A percentile compares a stretch with the other conserved stretches of the same genome.
These are phyloP conservation scores for Alternaria sp. DNA, from an alignment of 2,329 filamentous ascomycete genomes.

Conservation along the genomic window DNA sequence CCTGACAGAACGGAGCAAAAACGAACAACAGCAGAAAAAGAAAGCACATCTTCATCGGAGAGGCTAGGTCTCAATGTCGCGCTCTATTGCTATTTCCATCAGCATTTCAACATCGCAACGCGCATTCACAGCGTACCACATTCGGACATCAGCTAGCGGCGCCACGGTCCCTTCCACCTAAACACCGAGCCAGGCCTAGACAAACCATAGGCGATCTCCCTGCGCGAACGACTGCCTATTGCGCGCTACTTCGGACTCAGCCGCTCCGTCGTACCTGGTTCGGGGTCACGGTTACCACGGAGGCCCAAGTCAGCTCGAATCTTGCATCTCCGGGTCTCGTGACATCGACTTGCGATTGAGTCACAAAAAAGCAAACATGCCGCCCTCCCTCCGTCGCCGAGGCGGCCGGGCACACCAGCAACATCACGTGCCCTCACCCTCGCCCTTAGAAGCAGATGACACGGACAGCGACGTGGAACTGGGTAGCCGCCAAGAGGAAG, in stretches of 20 bases:
- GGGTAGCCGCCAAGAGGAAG: constrained; percentile 25
- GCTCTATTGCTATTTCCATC: background rate
- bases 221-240: background rate
- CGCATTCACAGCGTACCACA: constrained; percentile 1
- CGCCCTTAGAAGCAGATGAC: constrained; percentile 28
- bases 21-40: constrained; percentile 1
- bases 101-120: background rate
- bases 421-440: constrained; percentile 27
- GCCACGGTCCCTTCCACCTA: background rate
- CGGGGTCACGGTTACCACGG: background rate
- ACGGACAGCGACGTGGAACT: constrained; percentile 43
- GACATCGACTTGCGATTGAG: constrained; percentile 12
- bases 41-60: background rate
- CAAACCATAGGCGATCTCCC: background rate
- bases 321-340: constrained; percentile 11
- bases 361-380: constrained; percentile 32
- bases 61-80: background rate
- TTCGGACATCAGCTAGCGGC: constrained; percentile 6
- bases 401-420: constrained; percentile 18
- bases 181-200: background rate
- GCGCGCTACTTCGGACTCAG: background rate
- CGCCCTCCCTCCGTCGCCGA: constrained; percentile 40
- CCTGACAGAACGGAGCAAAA: background rate
- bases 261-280: background rate
- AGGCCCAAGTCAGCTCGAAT: background rate